Conservation (phyloP, 1,284 basidiomycete genomes). For the Cryptococcus hybrid region DNA sequence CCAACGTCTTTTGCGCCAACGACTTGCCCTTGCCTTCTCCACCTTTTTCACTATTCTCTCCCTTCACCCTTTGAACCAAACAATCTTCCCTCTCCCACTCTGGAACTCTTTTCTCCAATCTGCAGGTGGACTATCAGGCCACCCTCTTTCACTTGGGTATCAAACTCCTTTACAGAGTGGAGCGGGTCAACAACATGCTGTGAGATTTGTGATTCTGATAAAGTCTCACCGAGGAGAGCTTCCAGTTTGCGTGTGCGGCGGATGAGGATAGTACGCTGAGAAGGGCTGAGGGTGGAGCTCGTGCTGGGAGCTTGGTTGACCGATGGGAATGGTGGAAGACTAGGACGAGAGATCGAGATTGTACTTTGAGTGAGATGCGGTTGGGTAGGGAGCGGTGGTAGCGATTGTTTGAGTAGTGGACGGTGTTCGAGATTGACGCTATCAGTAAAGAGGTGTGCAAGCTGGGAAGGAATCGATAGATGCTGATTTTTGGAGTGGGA, state of each 20-base stretch:
- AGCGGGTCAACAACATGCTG: constrained; percentile 32
- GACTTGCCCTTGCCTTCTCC: not conserved
- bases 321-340: not conserved
- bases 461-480: constrained; percentile 23
- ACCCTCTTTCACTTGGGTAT: constrained; percentile 14
- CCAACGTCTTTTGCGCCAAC: constrained; percentile 13
- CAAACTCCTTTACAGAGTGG: constrained; percentile 11
- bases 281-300: constrained; percentile 53
- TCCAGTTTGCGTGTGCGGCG: constrained; percentile 72
- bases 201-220: constrained; percentile 28
- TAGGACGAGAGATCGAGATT: not conserved
- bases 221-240: constrained; percentile 63
- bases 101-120: constrained; percentile 2
- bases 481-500: constrained; percentile 2
- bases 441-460: constrained; percentile 18
- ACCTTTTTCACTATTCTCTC: not conserved
- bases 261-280: constrained; percentile 68
- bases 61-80: constrained; percentile 11
- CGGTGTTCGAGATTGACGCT: constrained; percentile 14
- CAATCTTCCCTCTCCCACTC: constrained; percentile 33
- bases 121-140: constrained; percentile 13
- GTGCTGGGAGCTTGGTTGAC: not conserved
- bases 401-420: not conserved
- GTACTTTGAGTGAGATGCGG: not conserved
- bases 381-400: constrained; percentile 3